A percentile compares a stretch with the other conserved stretches of the same genome.
Evolutionary conservation across 75 land plant genomes (phyloP).

Genomic region (Pinus taeda): DNA sequence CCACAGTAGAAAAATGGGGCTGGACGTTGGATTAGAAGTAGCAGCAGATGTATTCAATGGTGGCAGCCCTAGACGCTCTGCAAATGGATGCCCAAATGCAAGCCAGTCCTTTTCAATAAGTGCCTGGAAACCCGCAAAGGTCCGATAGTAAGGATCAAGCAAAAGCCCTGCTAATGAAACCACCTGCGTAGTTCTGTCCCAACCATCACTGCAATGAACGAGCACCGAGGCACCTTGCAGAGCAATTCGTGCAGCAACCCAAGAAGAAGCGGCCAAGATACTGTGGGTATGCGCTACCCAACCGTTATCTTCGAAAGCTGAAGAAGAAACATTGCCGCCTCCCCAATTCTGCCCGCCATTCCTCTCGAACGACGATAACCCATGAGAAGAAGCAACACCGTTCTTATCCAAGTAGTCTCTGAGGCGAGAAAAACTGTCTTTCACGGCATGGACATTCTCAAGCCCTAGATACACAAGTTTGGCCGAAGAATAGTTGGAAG

Average conservation of each 20-base stretch:
- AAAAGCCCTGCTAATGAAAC: conserved; percentile 78
- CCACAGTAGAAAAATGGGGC: conserved; percentile 60
- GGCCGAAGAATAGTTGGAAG: too few species aligned
- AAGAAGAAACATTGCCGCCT: conserved; percentile 88
- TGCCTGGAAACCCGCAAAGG: conserved; percentile 91
- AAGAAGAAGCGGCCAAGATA: conserved; percentile 86
- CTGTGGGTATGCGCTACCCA: conserved; percentile 91
- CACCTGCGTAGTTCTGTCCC: conserved; percentile 97
- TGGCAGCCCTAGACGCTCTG: conserved; percentile 87
- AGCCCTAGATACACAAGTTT: too few species aligned
- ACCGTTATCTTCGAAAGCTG: conserved; percentile 92
- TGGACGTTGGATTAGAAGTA: neutral
- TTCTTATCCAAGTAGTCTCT: conserved; percentile 2
- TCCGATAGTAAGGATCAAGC: conserved; percentile 97
- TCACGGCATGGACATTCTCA: too few species aligned
- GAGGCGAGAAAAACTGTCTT: too few species aligned
- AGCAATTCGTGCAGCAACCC: conserved; percentile 94
- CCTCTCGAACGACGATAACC: conserved; percentile 89
- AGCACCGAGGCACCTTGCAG: conserved; percentile 88
- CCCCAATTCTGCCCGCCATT: conserved; percentile 92
- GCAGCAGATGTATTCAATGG: conserved; percentile 35
- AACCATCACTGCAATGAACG: conserved; percentile 99
- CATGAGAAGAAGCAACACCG: conserved; percentile 92
- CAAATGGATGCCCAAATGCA: conserved; percentile 96
- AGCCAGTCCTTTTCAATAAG: conserved; percentile 98